Percentiles rank a stretch among this genome's conserved stretches.
phyloP scores from a whole-genome alignment of 371 early-diverging fungal genomes.

The Mycotypha africana region DNA sequence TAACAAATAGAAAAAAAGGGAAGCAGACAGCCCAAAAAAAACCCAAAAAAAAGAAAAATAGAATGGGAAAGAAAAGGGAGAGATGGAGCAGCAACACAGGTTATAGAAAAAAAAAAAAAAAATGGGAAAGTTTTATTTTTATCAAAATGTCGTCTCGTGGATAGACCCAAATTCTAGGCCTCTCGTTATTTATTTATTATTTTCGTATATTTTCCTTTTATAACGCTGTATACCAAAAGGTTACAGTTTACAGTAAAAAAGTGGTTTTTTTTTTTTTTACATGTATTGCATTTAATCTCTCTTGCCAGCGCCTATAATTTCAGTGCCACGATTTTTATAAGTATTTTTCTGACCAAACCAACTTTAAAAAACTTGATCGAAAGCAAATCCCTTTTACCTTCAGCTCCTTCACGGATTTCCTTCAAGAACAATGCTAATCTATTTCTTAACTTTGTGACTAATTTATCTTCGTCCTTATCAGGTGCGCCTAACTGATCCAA shows the following conservation, averaged over 20 bases:
- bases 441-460: slow-evolving; percentile 42
- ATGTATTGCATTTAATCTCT: slow-evolving; percentile 10
- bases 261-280: slow-evolving; percentile 2
- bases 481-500: slow-evolving; percentile 45
- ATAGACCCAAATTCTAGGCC: no score
- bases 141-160: no score
- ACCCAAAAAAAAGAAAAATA: slow-evolving; percentile 2
- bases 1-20: background rate
- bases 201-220: no score
- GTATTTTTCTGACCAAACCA: no score
- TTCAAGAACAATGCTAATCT: slow-evolving; percentile 33
- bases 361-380: background rate
- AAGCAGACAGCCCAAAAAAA: background rate
- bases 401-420: slow-evolving; percentile 45
- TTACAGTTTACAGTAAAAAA: background rate
- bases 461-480: slow-evolving; percentile 33
- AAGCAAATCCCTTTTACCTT: slow-evolving; percentile 23
- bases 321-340: no score
- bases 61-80: background rate
- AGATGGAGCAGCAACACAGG: background rate
- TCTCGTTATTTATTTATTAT: no score
- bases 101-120: no score
- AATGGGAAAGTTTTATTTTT: no score
- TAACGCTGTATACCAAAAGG: no score
- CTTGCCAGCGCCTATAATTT: slow-evolving; percentile 15